A percentile compares a stretch with the other conserved stretches of the same genome.
Evolutionary conservation across 2,329 filamentous ascomycete species (phyloP).

Genomic region (Fusarium siculi): DNA sequence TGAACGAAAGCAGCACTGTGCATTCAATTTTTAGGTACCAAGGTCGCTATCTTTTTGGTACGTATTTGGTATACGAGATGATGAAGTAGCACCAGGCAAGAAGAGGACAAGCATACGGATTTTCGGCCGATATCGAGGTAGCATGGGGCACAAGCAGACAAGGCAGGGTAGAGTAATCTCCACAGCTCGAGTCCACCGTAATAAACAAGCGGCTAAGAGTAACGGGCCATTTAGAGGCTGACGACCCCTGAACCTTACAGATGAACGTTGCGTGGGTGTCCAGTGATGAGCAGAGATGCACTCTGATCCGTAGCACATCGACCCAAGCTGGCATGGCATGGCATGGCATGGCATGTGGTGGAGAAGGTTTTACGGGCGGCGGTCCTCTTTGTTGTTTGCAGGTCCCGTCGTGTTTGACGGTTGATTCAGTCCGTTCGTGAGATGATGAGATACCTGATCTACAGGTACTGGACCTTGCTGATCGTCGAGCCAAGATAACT

Average conservation of each 20-base stretch:
- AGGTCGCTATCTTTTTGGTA: not conserved
- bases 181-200: slow-evolving; percentile 19
- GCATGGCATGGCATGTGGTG: not conserved
- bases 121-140: slow-evolving; percentile 22
- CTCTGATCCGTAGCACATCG: not conserved
- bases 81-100: slow-evolving; percentile 9
- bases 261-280: slow-evolving; percentile 26
- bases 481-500: slow-evolving; percentile 22
- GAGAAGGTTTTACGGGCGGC: not conserved
- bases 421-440: slow-evolving; percentile 5
- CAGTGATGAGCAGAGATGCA: slow-evolving; percentile 30
- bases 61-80: not conserved
- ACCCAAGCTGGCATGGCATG: not conserved
- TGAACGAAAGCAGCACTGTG: slow-evolving; percentile 5
- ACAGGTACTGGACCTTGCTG: slow-evolving; percentile 21
- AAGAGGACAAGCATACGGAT: slow-evolving; percentile 24
- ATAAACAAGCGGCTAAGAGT: slow-evolving; percentile 28
- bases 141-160: not conserved
- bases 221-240: slow-evolving; percentile 26
- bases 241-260: slow-evolving; percentile 28
- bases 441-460: slow-evolving; percentile 27
- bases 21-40: not conserved
- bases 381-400: slow-evolving; percentile 13
- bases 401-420: not conserved
- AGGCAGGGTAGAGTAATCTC: slow-evolving; percentile 15